Base-by-base conservation (phyloP, 179 eudicot genomes). In the Camellia oleifera region DNA sequence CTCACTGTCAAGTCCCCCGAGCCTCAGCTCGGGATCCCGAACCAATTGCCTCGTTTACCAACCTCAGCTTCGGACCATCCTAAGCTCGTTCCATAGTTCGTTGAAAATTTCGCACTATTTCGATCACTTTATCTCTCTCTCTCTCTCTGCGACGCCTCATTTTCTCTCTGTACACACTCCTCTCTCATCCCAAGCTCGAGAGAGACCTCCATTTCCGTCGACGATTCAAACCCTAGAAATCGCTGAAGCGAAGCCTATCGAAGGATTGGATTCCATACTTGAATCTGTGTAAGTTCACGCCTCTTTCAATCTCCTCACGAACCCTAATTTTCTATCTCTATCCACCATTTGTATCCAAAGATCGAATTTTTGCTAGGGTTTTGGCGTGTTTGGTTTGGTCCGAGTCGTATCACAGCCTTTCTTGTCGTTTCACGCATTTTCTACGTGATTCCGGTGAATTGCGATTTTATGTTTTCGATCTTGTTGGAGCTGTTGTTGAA, bases 101-200 rank as follows among this genome's bases (percentile, higher is more conserved):
- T 77, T 77, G 79, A 77, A 77, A 77, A 65, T 65, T 77, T 65
- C 50, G 72, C 72, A 77, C 62, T 32, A 50, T 77, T 50, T 65
- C 70, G 61, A 64, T 64, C 58, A 65, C 78, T 61, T 44, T 44
- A 23, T 66, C 46, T 66, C 32, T 40, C 15, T 23, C 46, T 13
- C 18, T 53, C 26, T n/a, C n/a, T 48, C 44, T 20, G 60, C 48
- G 18, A 18, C 26, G 14, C 74, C 74, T 46, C 74, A 46, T 1
- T 46, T 42, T 9, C 26, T 2, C 77, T 4, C 15, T 40, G 46
- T 53, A 40, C 18, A 17, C 14, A 9, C 60, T 53, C 64, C 64
- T 57, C 76, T 72, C 76, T 53, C 74, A 42, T 50, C 15, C 46
- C 18, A 15, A 50, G 61, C 20, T 57, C 45, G n/a, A 60, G 3